phyloP scores from a whole-genome alignment of 2,329 filamentous ascomycete species.

The Diaporthe velutina region DNA sequence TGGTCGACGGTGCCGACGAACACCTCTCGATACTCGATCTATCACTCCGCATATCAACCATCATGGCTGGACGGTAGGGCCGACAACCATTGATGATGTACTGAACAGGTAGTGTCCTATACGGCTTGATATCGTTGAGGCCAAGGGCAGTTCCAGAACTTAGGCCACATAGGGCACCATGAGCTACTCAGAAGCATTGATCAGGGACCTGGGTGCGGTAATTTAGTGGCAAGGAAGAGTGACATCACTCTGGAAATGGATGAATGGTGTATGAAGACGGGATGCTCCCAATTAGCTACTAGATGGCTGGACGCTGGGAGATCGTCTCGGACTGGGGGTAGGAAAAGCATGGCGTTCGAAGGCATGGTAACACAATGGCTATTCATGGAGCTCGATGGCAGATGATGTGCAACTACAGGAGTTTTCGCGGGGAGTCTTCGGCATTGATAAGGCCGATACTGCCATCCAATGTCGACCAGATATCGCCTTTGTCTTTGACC shows the following conservation, averaged over 20 bases:
- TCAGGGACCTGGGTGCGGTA: not conserved
- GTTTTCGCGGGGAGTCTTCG: conserved; percentile 44
- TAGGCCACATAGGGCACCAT: not conserved
- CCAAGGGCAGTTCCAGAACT: not conserved
- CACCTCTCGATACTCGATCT: conserved; percentile 92
- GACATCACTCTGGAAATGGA: not conserved
- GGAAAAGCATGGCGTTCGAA: conserved; percentile 43
- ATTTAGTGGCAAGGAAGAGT: not conserved
- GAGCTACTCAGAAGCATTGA: not conserved
- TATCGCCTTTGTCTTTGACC: conserved; percentile 51
- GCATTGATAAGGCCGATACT: conserved; percentile 65
- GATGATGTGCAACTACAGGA: conserved; percentile 38
- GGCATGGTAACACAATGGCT: conserved; percentile 31
- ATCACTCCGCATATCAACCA: conserved; percentile 81
- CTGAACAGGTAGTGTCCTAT: not conserved
- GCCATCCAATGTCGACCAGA: conserved; percentile 66
- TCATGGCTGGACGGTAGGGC: conserved; percentile 66
- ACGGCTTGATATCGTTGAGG: not conserved
- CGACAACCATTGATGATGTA: not conserved
- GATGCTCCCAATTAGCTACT: not conserved
- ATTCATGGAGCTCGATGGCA: conserved; percentile 16
- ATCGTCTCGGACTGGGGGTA: not conserved
- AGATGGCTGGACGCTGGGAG: not conserved
- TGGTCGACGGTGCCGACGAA: conserved; percentile 96
- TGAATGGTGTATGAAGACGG: not conserved